Evolutionary conservation across 2,329 filamentous ascomycete species (phyloP), one percentile per base, ranked within the genome.

Genomic region (Botrytis galanthina): DNA sequence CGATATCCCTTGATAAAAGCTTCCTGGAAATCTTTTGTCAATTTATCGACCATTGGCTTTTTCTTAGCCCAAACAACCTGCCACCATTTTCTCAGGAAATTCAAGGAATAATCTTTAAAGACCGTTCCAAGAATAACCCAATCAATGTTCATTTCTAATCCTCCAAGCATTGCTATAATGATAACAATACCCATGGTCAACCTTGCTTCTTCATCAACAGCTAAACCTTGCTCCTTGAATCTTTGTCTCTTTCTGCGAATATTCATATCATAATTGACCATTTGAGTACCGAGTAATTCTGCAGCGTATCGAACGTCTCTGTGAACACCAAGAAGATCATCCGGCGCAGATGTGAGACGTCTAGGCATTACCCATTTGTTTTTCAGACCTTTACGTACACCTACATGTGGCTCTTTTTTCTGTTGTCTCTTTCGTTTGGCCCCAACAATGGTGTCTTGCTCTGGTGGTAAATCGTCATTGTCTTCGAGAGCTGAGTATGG

Each of bases 1-100:
- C 90, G 87, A 76, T 94, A 93, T 0, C 92, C 92, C 64, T 85
- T 82, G 9, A 93, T 82, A 77, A 93, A 93, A 12, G 84, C 85
- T 26, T 87, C 84, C 77, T 92, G 90, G 75, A 95, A 93, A 66
- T 88, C 87, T 9, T 85, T 83, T 8, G 88, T 89, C 62, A 92
- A 79, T 59, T 86, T 86, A 7, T 87, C 83, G 51, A 93, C 84
- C 67, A 87, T 86, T 0, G 84, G 83, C 63, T 84, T 84, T 42
- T 87, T 85, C 69, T 87, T 85, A 74, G 86, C 86, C 39, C 83
- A 84, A n/a, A 87, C 80, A 44, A 81, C 81, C 2, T 83, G 82
- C 89, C 90, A 92, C 73, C 87, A 87, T 67, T 85, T 86, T 35
- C 85, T 85, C 54, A 92, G 81, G 20, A 83, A 84, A 42, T 84